These are phyloP conservation scores for Chytriomyces sp. DNA, from an alignment of 192 early-diverging fungal species.

Conservation along the genomic window DNA sequence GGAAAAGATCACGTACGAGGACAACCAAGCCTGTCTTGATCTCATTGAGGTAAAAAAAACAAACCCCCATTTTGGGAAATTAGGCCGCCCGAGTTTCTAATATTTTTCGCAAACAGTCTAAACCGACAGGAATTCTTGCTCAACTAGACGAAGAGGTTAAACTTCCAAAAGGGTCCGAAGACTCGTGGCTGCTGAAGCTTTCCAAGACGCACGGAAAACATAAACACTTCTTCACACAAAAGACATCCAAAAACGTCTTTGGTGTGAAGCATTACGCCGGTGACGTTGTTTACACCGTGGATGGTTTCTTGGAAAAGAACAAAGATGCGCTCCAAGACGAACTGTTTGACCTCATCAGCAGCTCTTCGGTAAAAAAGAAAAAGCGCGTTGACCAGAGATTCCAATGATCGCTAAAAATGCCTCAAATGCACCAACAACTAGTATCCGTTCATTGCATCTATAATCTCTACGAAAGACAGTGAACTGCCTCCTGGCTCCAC, in stretches of 20 bases:
- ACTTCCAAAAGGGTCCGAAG: constrained; percentile 64
- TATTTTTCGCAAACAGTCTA: constrained; percentile 44
- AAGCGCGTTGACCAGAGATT: not conserved
- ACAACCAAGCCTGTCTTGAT: constrained; percentile 58
- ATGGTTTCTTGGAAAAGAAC: constrained; percentile 61
- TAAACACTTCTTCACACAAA: constrained; percentile 55
- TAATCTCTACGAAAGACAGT: constrained; percentile 49
- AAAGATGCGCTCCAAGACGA: constrained; percentile 63
- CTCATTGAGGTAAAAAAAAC: constrained; percentile 53
- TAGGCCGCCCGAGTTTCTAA: not conserved
- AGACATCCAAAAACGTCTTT: constrained; percentile 56
- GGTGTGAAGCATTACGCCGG: constrained; percentile 64
- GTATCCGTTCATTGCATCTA: constrained; percentile 48
- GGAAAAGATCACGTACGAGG: constrained; percentile 60
- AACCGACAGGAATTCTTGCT: constrained; percentile 56
- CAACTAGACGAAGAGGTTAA: constrained; percentile 63
- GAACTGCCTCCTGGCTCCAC: constrained; percentile 27
- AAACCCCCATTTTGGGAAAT: not conserved
- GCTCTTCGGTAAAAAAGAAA: constrained; percentile 35
- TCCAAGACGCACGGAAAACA: constrained; percentile 49
- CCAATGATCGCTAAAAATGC: constrained; percentile 17
- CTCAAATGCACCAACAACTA: constrained; percentile 18
- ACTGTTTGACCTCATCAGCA: constrained; percentile 56
- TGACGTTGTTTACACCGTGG: constrained; percentile 55
- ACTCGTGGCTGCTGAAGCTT: constrained; percentile 55